Conservation (phyloP, 352 stramenopile species). For the Globisporangium splendens region DNA sequence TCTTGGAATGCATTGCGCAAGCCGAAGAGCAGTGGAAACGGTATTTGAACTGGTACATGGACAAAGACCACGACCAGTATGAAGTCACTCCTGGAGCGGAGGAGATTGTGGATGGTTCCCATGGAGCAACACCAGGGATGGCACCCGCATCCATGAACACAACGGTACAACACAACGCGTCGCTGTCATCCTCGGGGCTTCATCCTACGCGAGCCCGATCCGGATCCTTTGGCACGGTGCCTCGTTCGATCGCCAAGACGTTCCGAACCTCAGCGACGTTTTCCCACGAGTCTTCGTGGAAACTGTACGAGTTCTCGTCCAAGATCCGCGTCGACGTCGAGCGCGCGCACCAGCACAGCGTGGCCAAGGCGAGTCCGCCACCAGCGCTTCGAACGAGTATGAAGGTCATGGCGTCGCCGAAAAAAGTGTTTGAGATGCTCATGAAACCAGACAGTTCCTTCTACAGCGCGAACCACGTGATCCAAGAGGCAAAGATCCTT, state of each 20-base stretch:
- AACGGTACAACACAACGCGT: conserved; percentile 4
- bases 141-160: conserved; percentile 6
- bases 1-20: conserved; percentile 80
- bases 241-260: conserved; percentile 74
- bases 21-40: conserved; percentile 84
- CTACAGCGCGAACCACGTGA: conserved; percentile 75
- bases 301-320: conserved; percentile 69
- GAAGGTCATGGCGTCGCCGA: conserved; percentile 59
- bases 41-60: conserved; percentile 86
- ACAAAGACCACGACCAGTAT: conserved; percentile 51
- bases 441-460: conserved; percentile 70
- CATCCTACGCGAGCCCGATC: conserved; percentile 26
- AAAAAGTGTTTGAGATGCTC: conserved; percentile 76
- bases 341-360: conserved; percentile 37
- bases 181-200: conserved; percentile 9
- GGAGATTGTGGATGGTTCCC: conserved; percentile 17
- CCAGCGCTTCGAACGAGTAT: conserved; percentile 70
- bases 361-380: conserved; percentile 27
- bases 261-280: conserved; percentile 77
- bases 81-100: conserved; percentile 2
- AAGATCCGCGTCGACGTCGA: conserved; percentile 73
- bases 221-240: conserved; percentile 67
- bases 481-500: conserved; percentile 53
- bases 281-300: conserved; percentile 73
- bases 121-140: background rate